Evolutionary conservation across 2,329 filamentous ascomycete genomes (phyloP), one percentile per base, ranked within the genome.

Genomic region (Pleomassaria siparia): DNA sequence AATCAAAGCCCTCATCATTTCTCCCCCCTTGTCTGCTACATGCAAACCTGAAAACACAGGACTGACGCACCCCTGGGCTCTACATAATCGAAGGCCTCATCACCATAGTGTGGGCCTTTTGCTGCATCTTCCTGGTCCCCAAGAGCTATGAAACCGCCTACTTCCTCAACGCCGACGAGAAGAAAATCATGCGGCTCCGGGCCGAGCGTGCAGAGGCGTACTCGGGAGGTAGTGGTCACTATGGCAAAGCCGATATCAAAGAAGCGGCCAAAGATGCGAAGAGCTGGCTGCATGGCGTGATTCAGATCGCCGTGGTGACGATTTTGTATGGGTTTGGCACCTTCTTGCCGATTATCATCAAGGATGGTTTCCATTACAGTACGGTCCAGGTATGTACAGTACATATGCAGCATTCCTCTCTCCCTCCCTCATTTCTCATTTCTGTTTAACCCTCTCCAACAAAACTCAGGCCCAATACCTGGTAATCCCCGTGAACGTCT

Each of bases 271-370:
- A 58, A 36, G 65, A 69, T 30, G 39, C 65, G 18, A 68, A 67
- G 50, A 63, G 56, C 40, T 69, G 64, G 65, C 13, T 62, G 1
- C 65, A 68, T 40, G 67, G 66, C 4, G 35, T 66, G 10, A 70
- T 70, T 13, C 72, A 74, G 43, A 73, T 76, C 47, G 63, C 59
- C 8, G 66, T 70, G 3, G 67, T 73, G 8, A 72, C 71, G 0
- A 69, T 73, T 11, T 49, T 73, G 9, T 74, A 73, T 36, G 70
- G 71, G 6, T 74, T 74, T 30, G 66, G 72, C 2, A 74, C 71
- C 0, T 75, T 75, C 40, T 53, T 75, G 1, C 72, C 72, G 0
- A 72, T 74, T 40, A 74, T 74, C 40, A 73, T 74, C 39, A 67
- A 69, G 16, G 64, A 73, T 15, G 63, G 65, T 2, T 73, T 74